These are phyloP conservation scores for Silene conica DNA, from an alignment of 148 eudicot species.

Conservation along the genomic window DNA sequence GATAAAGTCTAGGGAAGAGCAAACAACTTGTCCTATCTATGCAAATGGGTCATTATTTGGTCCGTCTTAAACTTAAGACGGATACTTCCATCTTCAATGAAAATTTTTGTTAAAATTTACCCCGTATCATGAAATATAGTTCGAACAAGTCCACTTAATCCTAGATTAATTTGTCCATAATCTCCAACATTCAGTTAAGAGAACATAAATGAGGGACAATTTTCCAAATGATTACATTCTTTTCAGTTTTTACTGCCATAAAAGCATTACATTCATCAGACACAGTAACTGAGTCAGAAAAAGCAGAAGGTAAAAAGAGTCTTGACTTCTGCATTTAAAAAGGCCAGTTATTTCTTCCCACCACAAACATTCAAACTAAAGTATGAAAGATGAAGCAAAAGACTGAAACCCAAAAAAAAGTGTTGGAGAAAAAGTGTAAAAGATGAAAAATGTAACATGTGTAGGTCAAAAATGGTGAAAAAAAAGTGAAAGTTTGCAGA, in stretches of 20 bases:
- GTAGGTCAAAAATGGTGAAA: constrained; percentile 17
- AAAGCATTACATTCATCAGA: not conserved
- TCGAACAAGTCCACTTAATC: not conserved
- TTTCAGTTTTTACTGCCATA: not conserved
- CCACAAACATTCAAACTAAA: constrained; percentile 19
- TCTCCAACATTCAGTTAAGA: not conserved
- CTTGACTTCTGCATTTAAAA: not conserved
- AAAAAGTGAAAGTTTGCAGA: constrained; percentile 2
- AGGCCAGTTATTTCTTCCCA: not conserved
- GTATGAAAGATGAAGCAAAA: constrained; percentile 8
- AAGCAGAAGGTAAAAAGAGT: not conserved
- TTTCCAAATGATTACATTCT: not conserved
- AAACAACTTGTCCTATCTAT: no score
- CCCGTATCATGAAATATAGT: no score
- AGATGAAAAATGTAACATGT: not conserved
- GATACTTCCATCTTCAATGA: no score
- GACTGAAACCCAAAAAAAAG: not conserved
- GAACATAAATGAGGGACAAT: not conserved
- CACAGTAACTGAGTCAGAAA: not conserved
- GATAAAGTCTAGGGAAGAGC: no score
- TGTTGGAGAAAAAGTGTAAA: constrained; percentile 4
- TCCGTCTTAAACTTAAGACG: no score
- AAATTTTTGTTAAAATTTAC: no score
- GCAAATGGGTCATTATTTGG: no score
- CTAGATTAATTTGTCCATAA: not conserved